These are phyloP conservation scores for Peronospora tabacina DNA, from an alignment of 352 stramenopile genomes.

Conservation along the genomic window DNA sequence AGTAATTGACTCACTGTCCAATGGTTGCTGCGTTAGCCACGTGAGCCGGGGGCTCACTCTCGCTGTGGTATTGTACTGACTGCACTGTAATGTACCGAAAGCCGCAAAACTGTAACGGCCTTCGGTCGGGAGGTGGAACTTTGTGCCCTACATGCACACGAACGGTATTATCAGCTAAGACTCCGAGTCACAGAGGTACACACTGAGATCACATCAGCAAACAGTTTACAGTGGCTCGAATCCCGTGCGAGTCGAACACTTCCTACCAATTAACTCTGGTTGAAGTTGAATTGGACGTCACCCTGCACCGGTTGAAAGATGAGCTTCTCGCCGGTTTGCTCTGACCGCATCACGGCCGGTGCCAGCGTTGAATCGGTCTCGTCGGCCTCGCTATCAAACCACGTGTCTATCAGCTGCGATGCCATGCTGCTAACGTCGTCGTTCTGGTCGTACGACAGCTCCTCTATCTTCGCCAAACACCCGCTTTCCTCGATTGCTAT, in stretches of 20 bases:
- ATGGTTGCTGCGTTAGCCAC: too few species aligned
- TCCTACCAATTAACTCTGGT: constrained; percentile 25
- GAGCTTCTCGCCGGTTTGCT: constrained; percentile 35
- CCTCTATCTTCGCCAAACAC: constrained; percentile 69
- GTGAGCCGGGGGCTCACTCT: too few species aligned
- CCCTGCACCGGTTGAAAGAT: constrained; percentile 66
- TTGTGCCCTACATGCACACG: too few species aligned
- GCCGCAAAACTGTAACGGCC: too few species aligned
- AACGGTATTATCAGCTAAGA: too few species aligned
- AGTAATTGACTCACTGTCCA: too few species aligned
- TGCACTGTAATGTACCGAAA: too few species aligned
- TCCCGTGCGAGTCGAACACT: background rate
- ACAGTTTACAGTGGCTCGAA: constrained; percentile 2
- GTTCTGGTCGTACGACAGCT: constrained; percentile 78
- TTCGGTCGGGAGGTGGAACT: too few species aligned
- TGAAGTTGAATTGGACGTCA: constrained; percentile 69
- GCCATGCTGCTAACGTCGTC: constrained; percentile 68
- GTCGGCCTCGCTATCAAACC: constrained; percentile 61
- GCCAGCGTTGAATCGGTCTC: constrained; percentile 34
- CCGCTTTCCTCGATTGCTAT: constrained; percentile 74
- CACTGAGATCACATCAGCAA: constrained; percentile 6
- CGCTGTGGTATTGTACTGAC: too few species aligned
- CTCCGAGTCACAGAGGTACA: background rate
- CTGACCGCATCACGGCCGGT: constrained; percentile 40
- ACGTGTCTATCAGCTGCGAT: constrained; percentile 75